Conservation (phyloP, 2,329 filamentous ascomycete genomes). For the Colletotrichum sp. region DNA sequence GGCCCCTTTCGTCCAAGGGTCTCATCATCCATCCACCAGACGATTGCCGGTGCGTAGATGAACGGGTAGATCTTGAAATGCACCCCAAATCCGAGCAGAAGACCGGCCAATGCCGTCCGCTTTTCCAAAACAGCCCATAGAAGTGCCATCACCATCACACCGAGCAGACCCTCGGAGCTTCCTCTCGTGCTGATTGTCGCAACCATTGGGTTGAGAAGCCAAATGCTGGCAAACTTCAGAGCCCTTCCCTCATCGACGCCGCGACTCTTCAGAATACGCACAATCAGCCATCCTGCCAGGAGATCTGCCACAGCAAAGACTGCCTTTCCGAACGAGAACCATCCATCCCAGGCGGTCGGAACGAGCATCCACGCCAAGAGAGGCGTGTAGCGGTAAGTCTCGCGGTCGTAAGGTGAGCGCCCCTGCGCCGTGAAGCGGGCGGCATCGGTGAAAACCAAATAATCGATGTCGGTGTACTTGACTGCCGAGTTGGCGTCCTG, state of each 20-base stretch:
- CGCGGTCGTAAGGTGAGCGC: conserved; percentile 81
- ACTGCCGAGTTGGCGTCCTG: conserved; percentile 91
- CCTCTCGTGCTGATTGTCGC: conserved; percentile 95
- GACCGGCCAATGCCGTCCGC: conserved; percentile 69
- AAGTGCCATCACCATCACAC: conserved; percentile 81
- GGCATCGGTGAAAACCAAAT: conserved; percentile 96
- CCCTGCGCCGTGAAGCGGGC: conserved; percentile 75
- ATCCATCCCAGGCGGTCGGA: conserved; percentile 70
- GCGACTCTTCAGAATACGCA: conserved; percentile 42
- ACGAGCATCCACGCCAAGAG: conserved; percentile 89
- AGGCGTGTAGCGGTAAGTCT: conserved; percentile 97
- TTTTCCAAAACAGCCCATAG: conserved; percentile 79
- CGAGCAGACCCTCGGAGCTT: conserved; percentile 89
- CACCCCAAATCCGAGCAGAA: conserved; percentile 81
- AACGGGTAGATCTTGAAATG: conserved; percentile 99
- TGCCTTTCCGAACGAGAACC: conserved; percentile 86
- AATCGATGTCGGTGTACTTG: conserved; percentile 99
- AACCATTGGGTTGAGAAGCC: conserved; percentile 98
- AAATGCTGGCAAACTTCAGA: conserved; percentile 81
- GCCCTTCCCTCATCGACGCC: conserved; percentile 60
- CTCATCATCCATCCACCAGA: conserved; percentile 78
- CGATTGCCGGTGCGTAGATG: conserved; percentile 83
- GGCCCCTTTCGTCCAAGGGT: conserved; percentile 33
- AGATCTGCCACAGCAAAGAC: conserved; percentile 87
- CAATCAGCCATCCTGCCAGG: conserved; percentile 80